phyloP scores from a whole-genome alignment of 2,329 filamentous ascomycete genomes.

The Gyromitra esculenta region DNA sequence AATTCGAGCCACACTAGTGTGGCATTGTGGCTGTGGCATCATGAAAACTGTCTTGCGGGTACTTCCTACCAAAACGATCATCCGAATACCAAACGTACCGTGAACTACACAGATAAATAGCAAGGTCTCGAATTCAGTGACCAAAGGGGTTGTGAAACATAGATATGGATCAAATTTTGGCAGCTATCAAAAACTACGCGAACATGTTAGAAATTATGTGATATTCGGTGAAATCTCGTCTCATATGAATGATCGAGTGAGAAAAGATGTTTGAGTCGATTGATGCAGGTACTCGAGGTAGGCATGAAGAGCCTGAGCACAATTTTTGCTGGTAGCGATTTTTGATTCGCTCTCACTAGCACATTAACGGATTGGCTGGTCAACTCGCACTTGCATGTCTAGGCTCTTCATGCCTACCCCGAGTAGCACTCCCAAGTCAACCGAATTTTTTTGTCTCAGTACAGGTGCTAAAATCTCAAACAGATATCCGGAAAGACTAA shows the following conservation, averaged over 20 bases:
- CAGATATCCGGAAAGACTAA: neutral
- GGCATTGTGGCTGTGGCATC: neutral
- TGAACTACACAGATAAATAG: neutral
- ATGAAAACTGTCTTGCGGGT: neutral
- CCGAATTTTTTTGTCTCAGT: neutral
- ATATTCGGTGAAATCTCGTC: neutral
- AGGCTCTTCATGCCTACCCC: neutral
- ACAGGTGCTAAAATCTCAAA: too few relatives aligned
- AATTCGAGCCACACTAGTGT: neutral
- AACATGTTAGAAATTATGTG: neutral
- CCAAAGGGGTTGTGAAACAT: neutral
- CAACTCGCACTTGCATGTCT: too few relatives aligned
- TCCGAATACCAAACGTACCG: neutral
- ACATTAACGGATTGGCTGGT: too few relatives aligned
- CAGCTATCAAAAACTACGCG: neutral
- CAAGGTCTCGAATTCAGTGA: neutral
- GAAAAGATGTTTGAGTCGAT: slow-evolving; percentile 4
- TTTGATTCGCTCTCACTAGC: too few relatives aligned
- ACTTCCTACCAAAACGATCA: neutral
- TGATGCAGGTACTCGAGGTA: neutral
- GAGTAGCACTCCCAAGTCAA: neutral
- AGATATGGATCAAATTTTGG: too few relatives aligned
- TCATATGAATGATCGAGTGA: slow-evolving; percentile 2
- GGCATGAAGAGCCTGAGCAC: too few relatives aligned
- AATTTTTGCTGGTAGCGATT: too few relatives aligned